Evolutionary conservation across 2,329 filamentous ascomycete genomes (phyloP).

Genomic region (Gremmenia infestans): DNA sequence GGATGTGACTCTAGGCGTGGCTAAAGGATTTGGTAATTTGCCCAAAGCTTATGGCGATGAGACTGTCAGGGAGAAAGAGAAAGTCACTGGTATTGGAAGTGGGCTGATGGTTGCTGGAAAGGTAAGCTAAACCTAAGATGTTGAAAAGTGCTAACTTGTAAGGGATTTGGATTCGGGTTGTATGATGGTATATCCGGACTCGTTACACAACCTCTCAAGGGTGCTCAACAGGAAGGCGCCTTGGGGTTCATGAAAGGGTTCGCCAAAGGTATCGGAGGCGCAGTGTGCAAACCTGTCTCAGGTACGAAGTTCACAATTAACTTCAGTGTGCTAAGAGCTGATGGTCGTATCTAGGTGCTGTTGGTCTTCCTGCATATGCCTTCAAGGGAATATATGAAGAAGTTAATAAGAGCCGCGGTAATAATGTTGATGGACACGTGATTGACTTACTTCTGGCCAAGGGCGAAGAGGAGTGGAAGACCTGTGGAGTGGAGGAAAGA

Average conservation of each 20-base stretch:
- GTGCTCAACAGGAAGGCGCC: constrained; percentile 47
- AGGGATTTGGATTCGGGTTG: constrained; percentile 56
- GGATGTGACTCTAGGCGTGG: constrained; percentile 53
- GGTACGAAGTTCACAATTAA: constrained; percentile 7
- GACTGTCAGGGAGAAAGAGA: constrained; percentile 37
- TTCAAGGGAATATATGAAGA: constrained; percentile 56
- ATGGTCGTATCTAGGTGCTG: constrained; percentile 36
- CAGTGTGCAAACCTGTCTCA: constrained; percentile 59
- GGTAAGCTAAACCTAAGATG: constrained; percentile 46
- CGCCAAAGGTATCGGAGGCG: constrained; percentile 57
- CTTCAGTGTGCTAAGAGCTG: background rate
- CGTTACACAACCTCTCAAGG: constrained; percentile 51
- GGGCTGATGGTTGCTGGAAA: constrained; percentile 18
- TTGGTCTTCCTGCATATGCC: constrained; percentile 55
- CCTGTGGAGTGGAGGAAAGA: too few species aligned
- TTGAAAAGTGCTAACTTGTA: constrained; percentile 45
- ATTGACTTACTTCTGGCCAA: too few species aligned
- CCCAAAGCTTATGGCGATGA: constrained; percentile 64
- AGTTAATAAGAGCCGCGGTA: too few species aligned
- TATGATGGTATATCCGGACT: constrained; percentile 61
- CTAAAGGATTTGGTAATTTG: constrained; percentile 65
- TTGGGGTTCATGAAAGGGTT: constrained; percentile 47
- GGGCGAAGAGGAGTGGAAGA: too few species aligned
- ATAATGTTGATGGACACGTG: too few species aligned
- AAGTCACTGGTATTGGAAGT: constrained; percentile 15